Percentiles rank a stretch among this genome's conserved stretches.
phyloP scores from a whole-genome alignment of 768 basidiomycete species.

The Lactarius trivialis region DNA sequence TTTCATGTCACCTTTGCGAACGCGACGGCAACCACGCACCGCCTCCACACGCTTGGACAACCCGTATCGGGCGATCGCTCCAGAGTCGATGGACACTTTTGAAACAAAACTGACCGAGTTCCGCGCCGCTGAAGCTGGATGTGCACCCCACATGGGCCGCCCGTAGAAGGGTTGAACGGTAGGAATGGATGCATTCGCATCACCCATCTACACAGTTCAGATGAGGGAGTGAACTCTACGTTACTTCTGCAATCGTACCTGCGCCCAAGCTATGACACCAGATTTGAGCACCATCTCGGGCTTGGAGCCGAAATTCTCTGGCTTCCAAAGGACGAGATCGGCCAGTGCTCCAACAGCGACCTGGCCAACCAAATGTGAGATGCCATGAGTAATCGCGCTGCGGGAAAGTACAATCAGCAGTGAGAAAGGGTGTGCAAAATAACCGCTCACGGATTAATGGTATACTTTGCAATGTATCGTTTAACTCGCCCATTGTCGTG shows the following conservation, averaged over 20 bases:
- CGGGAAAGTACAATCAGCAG: not conserved
- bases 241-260: constrained; percentile 39
- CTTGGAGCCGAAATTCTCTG: constrained; percentile 85
- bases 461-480: constrained; percentile 93
- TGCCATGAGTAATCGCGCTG: constrained; percentile 92
- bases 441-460: constrained; percentile 83
- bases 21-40: constrained; percentile 65
- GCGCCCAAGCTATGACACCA: constrained; percentile 86
- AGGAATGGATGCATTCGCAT: constrained; percentile 94
- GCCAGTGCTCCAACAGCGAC: constrained; percentile 78
- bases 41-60: constrained; percentile 68
- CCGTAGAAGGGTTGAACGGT: constrained; percentile 86
- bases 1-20: constrained; percentile 90
- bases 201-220: constrained; percentile 66
- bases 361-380: constrained; percentile 81
- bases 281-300: constrained; percentile 95
- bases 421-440: not conserved
- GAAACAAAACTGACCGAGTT: constrained; percentile 89
- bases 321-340: constrained; percentile 94
- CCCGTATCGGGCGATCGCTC: constrained; percentile 56
- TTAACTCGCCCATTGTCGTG: constrained; percentile 89
- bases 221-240: constrained; percentile 5
- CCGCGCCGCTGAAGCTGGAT: constrained; percentile 69
- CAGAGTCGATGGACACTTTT: constrained; percentile 52
- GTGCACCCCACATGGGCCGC: constrained; percentile 90